These are phyloP conservation scores for Trichoderma koningiopsis DNA, from an alignment of 2,329 filamentous ascomycete genomes.

Conservation along the genomic window DNA sequence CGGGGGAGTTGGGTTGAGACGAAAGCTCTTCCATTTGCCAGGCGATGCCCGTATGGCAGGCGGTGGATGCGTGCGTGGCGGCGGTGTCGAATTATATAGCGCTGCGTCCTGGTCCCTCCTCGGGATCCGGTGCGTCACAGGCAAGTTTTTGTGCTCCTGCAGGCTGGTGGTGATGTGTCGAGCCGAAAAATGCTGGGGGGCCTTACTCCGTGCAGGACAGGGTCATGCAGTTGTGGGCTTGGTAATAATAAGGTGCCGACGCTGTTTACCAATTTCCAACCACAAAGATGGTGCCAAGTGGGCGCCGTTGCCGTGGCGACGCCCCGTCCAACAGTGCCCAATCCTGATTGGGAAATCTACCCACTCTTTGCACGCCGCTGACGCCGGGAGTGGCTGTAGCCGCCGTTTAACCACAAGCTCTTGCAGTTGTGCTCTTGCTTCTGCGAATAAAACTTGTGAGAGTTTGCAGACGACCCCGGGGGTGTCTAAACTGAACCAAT, in stretches of 20 bases:
- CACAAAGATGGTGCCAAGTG: slow-evolving; percentile 26
- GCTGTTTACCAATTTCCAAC: slow-evolving; percentile 35
- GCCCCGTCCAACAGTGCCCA: slow-evolving; percentile 30
- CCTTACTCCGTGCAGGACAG: slow-evolving; percentile 11
- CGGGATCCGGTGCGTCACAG: neutral
- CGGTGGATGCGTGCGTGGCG: neutral
- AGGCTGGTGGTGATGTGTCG: neutral
- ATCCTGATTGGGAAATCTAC: neutral
- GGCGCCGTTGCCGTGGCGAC: slow-evolving; percentile 32
- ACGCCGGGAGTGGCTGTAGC: slow-evolving; percentile 5
- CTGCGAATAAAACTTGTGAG: neutral
- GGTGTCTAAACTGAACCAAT: slow-evolving; percentile 28
- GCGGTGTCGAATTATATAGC: neutral
- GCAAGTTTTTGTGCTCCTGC: neutral
- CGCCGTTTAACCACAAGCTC: neutral
- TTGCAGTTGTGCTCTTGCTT: neutral
- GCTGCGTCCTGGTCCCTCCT: neutral
- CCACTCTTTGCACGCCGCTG: neutral
- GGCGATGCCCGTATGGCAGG: neutral
- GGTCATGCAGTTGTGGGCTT: slow-evolving; percentile 19
- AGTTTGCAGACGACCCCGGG: neutral
- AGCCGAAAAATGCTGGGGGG: neutral
- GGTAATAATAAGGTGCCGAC: slow-evolving; percentile 16
- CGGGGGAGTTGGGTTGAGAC: slow-evolving; percentile 56
- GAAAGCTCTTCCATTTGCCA: slow-evolving; percentile 45